Conservation (phyloP, 768 basidiomycete genomes). For the Trametes maxima region DNA sequence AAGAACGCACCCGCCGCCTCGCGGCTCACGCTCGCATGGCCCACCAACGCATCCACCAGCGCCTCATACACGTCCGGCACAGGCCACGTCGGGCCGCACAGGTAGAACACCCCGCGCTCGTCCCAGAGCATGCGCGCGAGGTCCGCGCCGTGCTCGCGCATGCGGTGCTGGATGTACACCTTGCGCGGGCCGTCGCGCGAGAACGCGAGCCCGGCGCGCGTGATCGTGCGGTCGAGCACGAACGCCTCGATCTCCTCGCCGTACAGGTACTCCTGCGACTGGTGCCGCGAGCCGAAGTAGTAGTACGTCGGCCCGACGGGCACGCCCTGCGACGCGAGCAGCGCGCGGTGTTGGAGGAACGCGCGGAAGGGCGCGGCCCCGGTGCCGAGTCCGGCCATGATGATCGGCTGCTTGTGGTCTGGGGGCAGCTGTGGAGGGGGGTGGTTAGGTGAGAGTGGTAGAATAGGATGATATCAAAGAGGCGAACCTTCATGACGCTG, state of each 20-base stretch:
- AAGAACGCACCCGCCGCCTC: constrained; percentile 77
- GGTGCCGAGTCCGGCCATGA: constrained; percentile 98
- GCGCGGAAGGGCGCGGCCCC: constrained; percentile 99
- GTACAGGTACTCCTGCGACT: constrained; percentile 95
- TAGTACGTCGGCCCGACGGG: constrained; percentile 93
- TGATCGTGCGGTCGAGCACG: constrained; percentile 80
- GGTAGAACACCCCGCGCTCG: constrained; percentile 84
- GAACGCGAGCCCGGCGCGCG: constrained; percentile 92
- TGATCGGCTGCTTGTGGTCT: constrained; percentile 82
- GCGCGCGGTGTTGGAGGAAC: constrained; percentile 94
- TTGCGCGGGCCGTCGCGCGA: constrained; percentile 92
- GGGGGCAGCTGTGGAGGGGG: constrained; percentile 68
- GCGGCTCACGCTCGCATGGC: constrained; percentile 65
- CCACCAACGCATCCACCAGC: constrained; percentile 76
- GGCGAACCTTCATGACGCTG: constrained; percentile 93
- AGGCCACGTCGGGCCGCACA: constrained; percentile 99
- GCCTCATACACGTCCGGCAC: constrained; percentile 98
- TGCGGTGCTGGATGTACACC: constrained; percentile 99
- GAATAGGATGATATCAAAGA: neutral
- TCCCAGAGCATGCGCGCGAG: constrained; percentile 76
- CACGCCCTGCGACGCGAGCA: constrained; percentile 72
- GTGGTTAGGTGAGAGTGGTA: constrained; percentile 16
- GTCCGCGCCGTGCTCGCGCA: constrained; percentile 83
- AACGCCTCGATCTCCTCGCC: constrained; percentile 96
- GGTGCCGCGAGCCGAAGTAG: constrained; percentile 98